Evolutionary conservation across 352 stramenopile genomes (phyloP), one percentile per base, ranked within the genome.

Genomic region (Globisporangium heterothallicum): DNA sequence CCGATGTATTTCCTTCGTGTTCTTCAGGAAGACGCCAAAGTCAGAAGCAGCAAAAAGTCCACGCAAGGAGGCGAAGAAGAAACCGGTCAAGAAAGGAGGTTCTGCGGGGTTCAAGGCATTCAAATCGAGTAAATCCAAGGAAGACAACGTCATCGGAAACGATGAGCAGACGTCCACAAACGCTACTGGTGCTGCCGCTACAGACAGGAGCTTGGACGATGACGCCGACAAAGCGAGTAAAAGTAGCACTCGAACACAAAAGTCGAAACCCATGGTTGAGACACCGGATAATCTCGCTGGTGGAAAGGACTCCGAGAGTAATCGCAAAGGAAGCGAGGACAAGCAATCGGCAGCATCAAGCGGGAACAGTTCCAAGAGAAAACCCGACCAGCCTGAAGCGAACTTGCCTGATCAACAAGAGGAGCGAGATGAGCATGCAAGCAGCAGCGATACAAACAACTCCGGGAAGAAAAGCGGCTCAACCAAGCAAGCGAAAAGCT

Each of bases 401-500:
- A 58, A 43, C n/a, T 8, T 16, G 10, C 14, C 21, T 6, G 42
- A 59, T 2, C 12, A 47, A 4, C 43, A 42, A 30, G 52, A 38
- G 6, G 10, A n/a, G n/a, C n/a, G n/a, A n/a, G n/a, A 46, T n/a
- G 25, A 58, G 10, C n/a, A 34, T 6, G 7, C 8, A 35, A 6
- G 8, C 2, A 18, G 27, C 34, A 18, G 19, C 13, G 13, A 41
- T 12, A 51, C 42, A 27, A 45, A 16, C 21, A 5, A 27, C 3
- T 30, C 30, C 0, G 30, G 21, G 26, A 12, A 29, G 10, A 19
- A 32, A 22, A 18, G 25, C 9, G 21, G 22, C 4, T 18, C 10
- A 34, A 16, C 14, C 36, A 38, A 38, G 36, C 40, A 46, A 29
- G 24, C 30, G 8, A 56, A 49, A 18, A 56, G 21, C 40, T 35